A percentile compares a stretch with the other conserved stretches of the same genome.
These are phyloP conservation scores for Kwoniella mangroviensis DNA, from an alignment of 768 basidiomycete genomes.

Conservation along the genomic window DNA sequence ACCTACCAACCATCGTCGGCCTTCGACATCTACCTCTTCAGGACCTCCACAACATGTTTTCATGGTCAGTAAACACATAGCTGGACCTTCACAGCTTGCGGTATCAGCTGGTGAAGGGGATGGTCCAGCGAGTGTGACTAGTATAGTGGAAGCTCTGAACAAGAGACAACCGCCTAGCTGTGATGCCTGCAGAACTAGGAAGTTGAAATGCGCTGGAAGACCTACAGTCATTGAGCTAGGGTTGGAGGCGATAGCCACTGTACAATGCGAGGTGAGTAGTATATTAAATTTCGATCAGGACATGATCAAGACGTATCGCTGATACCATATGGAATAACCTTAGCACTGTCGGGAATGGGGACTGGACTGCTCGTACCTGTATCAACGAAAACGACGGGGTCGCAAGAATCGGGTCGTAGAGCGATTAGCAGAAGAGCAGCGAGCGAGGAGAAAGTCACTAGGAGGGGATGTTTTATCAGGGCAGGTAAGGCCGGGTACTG, in stretches of 20 bases:
- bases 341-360: slow-evolving; percentile 41
- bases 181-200: slow-evolving; percentile 43
- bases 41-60: slow-evolving; percentile 18
- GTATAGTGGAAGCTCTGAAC: slow-evolving; percentile 19
- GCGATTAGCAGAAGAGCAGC: slow-evolving; percentile 34
- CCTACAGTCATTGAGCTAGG: slow-evolving; percentile 31
- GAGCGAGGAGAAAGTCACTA: slow-evolving; percentile 22
- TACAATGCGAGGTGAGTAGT: slow-evolving; percentile 33
- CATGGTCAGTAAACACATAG: slow-evolving; percentile 9
- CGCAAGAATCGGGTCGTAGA: slow-evolving; percentile 37
- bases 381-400: slow-evolving; percentile 38
- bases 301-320: not conserved
- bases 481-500: not conserved
- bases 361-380: slow-evolving; percentile 38
- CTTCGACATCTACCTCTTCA: slow-evolving; percentile 13
- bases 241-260: slow-evolving; percentile 24
- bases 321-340: not conserved
- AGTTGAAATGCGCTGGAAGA: slow-evolving; percentile 40
- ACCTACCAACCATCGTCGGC: slow-evolving; percentile 10
- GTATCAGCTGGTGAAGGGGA: not conserved
- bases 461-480: slow-evolving; percentile 8
- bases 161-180: slow-evolving; percentile 36
- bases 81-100: slow-evolving; percentile 1
- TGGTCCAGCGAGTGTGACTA: not conserved
- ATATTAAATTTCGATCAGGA: not conserved